A percentile compares a stretch with the other conserved stretches of the same genome.
Conservation (phyloP, 23 red algal species). For the Gracilaria caudata region DNA sequence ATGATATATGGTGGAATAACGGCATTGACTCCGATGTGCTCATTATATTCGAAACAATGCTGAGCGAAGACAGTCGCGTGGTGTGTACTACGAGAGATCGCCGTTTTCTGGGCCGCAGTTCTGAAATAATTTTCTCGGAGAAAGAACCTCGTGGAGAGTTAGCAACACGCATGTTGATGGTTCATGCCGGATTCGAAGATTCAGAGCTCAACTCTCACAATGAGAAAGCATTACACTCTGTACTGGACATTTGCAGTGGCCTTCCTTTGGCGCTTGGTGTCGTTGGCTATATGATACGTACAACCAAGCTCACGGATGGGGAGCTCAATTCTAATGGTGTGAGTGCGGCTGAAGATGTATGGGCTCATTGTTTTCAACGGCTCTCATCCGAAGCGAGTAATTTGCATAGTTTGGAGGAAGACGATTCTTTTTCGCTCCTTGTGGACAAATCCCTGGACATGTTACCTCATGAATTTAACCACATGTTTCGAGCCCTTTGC, state of each 20-base stretch:
- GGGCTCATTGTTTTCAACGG: neutral
- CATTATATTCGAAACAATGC: neutral
- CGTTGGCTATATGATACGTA: neutral
- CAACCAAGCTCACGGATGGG: too few relatives aligned
- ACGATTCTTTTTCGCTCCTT: neutral
- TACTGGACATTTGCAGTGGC: slow-evolving; percentile 1
- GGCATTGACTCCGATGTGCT: slow-evolving; percentile 1
- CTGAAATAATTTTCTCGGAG: neutral
- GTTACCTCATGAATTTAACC: neutral
- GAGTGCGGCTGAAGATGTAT: neutral
- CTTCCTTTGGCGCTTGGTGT: slow-evolving; percentile 14
- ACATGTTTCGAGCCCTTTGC: neutral
- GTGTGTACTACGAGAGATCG: neutral
- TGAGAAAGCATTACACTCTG: neutral
- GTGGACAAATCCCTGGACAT: neutral
- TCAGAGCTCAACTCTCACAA: neutral
- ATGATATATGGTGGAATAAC: slow-evolving; percentile 33
- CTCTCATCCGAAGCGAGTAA: neutral
- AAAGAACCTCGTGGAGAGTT: neutral
- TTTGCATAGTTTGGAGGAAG: neutral
- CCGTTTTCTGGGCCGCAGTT: neutral
- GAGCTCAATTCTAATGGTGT: neutral
- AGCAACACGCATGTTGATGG: neutral
- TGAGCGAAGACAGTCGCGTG: neutral
- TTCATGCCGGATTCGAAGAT: neutral